phyloP scores from a whole-genome alignment of 805 yeast genomes.

The Nadsonia fulvescens region DNA sequence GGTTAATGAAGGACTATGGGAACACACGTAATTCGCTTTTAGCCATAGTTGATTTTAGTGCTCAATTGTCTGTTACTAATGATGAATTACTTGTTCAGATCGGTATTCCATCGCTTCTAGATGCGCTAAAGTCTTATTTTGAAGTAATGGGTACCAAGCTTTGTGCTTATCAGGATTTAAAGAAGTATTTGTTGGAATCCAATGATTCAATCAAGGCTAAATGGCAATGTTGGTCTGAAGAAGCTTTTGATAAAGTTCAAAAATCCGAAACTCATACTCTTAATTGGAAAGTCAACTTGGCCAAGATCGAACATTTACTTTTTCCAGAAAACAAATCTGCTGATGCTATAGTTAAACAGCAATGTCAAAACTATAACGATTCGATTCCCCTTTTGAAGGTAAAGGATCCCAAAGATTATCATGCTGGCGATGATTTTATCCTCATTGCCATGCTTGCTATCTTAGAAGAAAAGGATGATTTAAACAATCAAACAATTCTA shows the following conservation, averaged over 20 bases:
- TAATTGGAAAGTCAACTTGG: constrained; percentile 22
- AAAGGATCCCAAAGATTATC: constrained; percentile 49
- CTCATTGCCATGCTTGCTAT: constrained; percentile 32
- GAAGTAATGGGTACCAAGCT: constrained; percentile 32
- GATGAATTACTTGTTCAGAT: too few relatives aligned
- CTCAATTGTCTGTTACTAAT: constrained; percentile 6
- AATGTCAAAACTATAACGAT: constrained; percentile 23
- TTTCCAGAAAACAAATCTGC: constrained; percentile 4
- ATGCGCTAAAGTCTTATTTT: constrained; percentile 24
- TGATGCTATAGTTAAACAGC: constrained; percentile 16
- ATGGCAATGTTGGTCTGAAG: too few relatives aligned
- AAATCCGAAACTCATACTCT: too few relatives aligned
- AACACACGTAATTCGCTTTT: constrained; percentile 38
- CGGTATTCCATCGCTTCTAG: too few relatives aligned
- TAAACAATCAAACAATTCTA: too few relatives aligned
- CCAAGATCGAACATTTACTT: constrained; percentile 29
- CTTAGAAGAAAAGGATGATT: constrained; percentile 14
- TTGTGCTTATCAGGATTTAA: constrained; percentile 49
- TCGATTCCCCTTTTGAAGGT: constrained; percentile 21
- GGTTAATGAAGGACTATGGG: constrained; percentile 17
- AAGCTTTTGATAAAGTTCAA: too few relatives aligned
- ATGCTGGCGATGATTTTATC: constrained; percentile 47
- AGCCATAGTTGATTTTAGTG: constrained; percentile 31
- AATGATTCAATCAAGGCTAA: too few relatives aligned
- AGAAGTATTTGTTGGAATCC: too few relatives aligned